Evolutionary conservation across 352 stramenopile genomes (phyloP), one percentile per base, ranked within the genome.

Genomic region (Globisporangium mamillatum): DNA sequence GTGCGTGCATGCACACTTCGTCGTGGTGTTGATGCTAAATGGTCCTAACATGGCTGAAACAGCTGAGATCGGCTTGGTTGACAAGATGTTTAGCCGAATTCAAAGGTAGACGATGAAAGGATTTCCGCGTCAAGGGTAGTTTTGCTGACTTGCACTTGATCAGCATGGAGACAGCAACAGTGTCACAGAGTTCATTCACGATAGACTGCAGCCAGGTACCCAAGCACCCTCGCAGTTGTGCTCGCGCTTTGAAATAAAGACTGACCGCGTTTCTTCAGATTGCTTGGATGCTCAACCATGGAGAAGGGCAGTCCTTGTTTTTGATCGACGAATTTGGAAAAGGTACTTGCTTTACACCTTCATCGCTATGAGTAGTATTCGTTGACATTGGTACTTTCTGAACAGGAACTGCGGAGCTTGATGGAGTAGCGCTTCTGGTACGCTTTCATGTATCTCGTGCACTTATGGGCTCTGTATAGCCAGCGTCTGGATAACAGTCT

Each of bases 241-340:
- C 52, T 52, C 18, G 18, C 48, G 8, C 36, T 18, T 20, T 52
- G 27, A 53, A 7, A n/a, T 22, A 22, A 25, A 59, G 16, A 8
- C 10, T 46, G 34, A 25, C 52, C n/a, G 62, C 32, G 2, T 18
- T 32, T 22, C 29, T 67, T 18, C 70, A 96, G 86, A 85, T 96
- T 63, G 82, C 86, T 2, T 84, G 84, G 72, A 96, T 96, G 89
- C 70, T 96, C 0, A 89, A 93, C 59, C 81, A 94, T 32, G 74
- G 75, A 46, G 75, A 84, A 59, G 75, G 72, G 24, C 72, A 68
- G 24, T 89, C 84, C 18, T 60, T 96, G n/a, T 84, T 94, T 25
- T 69, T 96, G 38, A 88, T 96, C 53, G 89, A 96, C 64, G 89
- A 96, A 63, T 96, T 95, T 55, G 89, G 87, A 27, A 96, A 96